These are phyloP conservation scores for Ophiostoma sp. DNA, from an alignment of 2,329 filamentous ascomycete genomes.

Conservation along the genomic window DNA sequence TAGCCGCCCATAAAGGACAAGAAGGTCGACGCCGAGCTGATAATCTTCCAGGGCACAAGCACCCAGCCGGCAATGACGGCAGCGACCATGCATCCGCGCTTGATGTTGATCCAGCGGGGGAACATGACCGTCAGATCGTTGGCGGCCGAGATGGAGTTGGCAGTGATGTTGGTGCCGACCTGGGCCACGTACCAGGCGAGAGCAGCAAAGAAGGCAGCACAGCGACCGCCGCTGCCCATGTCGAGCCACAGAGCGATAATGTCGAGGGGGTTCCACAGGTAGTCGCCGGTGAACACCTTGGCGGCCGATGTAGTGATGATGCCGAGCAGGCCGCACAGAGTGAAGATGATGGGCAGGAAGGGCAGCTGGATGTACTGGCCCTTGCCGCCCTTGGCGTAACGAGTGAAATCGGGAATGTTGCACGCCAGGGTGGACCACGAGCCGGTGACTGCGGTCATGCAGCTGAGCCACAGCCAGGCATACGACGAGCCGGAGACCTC, in stretches of 20 bases:
- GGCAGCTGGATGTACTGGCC: constrained; percentile 41
- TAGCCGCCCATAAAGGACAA: constrained; percentile 63
- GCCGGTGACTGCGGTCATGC: constrained; percentile 44
- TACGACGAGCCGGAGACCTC: constrained; percentile 42
- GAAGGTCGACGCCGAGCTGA: constrained; percentile 53
- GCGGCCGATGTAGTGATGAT: constrained; percentile 55
- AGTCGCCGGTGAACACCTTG: constrained; percentile 46
- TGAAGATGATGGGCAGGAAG: constrained; percentile 45
- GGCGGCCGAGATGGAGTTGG: constrained; percentile 49
- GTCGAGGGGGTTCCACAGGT: constrained; percentile 47
- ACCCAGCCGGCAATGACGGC: constrained; percentile 54
- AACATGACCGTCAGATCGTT: constrained; percentile 53
- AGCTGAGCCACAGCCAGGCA: constrained; percentile 39
- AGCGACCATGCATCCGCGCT: constrained; percentile 52
- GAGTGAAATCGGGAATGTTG: constrained; percentile 53
- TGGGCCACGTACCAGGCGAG: constrained; percentile 51
- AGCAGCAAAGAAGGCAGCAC: constrained; percentile 44
- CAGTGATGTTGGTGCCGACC: constrained; percentile 53
- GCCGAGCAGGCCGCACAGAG: constrained; percentile 47
- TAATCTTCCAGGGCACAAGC: constrained; percentile 62
- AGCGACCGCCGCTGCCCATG: constrained; percentile 40
- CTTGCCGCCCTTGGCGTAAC: constrained; percentile 36
- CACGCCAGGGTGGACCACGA: constrained; percentile 41
- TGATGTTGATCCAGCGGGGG: constrained; percentile 51
- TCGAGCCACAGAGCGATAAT: constrained; percentile 43